Evolutionary conservation across 1,284 basidiomycete genomes (phyloP).

Genomic region (Xerocomus minutiporus): DNA sequence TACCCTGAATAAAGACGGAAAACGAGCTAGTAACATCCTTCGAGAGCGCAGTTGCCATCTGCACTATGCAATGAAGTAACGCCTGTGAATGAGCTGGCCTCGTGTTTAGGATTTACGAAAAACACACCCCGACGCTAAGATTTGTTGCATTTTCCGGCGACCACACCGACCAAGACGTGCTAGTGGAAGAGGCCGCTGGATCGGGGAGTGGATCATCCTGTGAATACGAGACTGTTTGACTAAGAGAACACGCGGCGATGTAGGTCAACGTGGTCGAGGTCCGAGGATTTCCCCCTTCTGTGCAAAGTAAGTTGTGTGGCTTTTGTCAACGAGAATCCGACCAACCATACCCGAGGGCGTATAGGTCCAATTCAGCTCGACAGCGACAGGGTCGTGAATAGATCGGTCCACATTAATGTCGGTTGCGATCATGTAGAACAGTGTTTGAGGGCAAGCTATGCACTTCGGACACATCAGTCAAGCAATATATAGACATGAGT

Average conservation of each 20-base stretch:
- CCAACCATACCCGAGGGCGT: neutral
- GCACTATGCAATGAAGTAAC: neutral
- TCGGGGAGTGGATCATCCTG: too few relatives aligned
- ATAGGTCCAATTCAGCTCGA: neutral
- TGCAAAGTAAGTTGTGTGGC: neutral
- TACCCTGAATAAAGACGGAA: neutral
- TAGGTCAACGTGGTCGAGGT: neutral
- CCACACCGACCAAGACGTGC: slow-evolving; percentile 1
- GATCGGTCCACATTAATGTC: neutral
- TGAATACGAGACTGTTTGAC: neutral
- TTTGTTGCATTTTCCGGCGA: neutral
- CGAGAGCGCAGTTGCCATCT: neutral
- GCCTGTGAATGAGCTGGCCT: neutral
- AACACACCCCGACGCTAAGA: neutral
- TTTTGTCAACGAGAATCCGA: neutral
- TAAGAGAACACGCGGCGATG: neutral
- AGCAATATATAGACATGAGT: too few relatives aligned
- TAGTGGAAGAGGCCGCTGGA: neutral
- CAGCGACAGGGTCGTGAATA: neutral
- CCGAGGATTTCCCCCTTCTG: neutral
- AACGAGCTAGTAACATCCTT: neutral
- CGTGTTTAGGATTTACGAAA: neutral
- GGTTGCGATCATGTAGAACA: neutral
- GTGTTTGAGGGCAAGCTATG: neutral
- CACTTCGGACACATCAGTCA: neutral